Base-by-base conservation (phyloP, 2,329 filamentous ascomycete species). In the Hypoxylon sp. region DNA sequence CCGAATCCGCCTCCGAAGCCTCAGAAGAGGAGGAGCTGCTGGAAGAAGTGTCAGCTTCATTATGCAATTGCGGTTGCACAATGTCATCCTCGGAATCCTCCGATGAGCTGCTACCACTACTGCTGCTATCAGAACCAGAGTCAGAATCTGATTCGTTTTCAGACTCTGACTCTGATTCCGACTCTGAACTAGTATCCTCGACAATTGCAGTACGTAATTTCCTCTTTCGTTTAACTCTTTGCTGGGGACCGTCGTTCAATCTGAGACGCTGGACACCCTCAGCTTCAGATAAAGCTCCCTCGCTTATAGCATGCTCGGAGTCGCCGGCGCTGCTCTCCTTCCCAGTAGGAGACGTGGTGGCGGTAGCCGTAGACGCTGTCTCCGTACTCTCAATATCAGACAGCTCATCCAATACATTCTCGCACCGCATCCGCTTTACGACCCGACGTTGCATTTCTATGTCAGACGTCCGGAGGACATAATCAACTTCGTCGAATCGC, bases 391-490 rank as follows among this genome's bases (percentile, higher is more conserved):
- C 84, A 53, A 80, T 81, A 57, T 86, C 84, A 0, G 82, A 84
- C n/a, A 91, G 80, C 73, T 87, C 84, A 33, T 84, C 84, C 35
- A 88, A 72, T 31, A 91, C 82, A 69, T 84, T 82, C 77, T 91
- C 88, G 8, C 88, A 86, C 33, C 89, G 86, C 82, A 90, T 89
- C 59, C 89, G 86, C 81, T 89, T 90, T 50, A 88, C 83, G 57
- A 89, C 81, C 26, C 88, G 84, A 63, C 81, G 81, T 67, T 86
- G 84, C 78, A 90, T 83, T 46, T 83, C 81, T 58, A 81, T 82
- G 62, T 88, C 85, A 10, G 84, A 79, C 13, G 85, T 81, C 60
- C 82, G 82, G 33, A 84, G 77, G 22, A 86, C 80, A 62, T 85
- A 87, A 35, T 86, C 83, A 3, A 82, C 79, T 78, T 89, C 87